Evolutionary conservation across 306 rosid species (phyloP).

Genomic region (Luffa acutangula): DNA sequence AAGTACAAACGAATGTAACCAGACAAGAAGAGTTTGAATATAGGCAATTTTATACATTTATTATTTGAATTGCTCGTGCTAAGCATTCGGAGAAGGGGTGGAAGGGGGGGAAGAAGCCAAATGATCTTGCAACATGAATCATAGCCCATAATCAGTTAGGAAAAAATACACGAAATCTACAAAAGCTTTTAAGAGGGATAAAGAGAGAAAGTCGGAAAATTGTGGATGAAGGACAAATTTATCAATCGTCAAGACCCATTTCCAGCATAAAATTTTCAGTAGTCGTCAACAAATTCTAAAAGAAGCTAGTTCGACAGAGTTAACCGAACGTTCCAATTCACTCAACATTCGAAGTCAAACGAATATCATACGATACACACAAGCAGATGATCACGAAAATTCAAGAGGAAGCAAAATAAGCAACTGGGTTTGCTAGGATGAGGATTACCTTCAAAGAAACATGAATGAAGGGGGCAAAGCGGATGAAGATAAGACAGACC

Average conservation of each 20-base stretch:
- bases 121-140: neutral
- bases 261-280: neutral
- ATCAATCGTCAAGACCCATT: neutral
- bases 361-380: neutral
- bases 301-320: neutral
- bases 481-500: neutral
- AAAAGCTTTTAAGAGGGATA: neutral
- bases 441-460: constrained; percentile 5
- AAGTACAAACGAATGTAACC: neutral
- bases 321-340: neutral
- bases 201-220: neutral
- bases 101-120: neutral
- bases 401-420: neutral
- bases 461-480: neutral
- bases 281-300: neutral
- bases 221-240: neutral
- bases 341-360: neutral
- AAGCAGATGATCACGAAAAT: neutral
- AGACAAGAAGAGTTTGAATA: neutral
- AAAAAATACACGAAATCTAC: neutral
- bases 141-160: neutral
- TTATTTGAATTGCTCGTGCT: neutral
- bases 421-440: neutral
- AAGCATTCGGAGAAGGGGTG: neutral
- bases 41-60: neutral